Conservation (phyloP, 129 eudicot genomes). For the Tagetes erecta region DNA sequence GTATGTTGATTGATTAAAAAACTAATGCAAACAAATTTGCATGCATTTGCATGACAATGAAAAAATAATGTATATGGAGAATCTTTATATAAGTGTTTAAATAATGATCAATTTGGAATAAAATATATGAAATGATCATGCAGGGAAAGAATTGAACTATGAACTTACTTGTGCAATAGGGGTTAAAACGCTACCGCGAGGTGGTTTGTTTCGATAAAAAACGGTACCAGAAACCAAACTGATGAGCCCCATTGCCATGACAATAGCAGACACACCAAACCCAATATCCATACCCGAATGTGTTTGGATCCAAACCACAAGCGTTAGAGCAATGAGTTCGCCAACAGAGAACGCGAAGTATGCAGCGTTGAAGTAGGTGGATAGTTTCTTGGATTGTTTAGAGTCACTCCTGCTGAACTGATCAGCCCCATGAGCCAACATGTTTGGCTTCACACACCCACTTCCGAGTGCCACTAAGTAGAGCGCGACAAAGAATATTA, state of each 20-base stretch:
- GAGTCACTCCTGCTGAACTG: conserved; percentile 61
- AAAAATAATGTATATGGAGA: conserved; percentile 32
- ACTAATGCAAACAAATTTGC: conserved; percentile 44
- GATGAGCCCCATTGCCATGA: conserved; percentile 81
- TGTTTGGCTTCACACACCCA: conserved; percentile 88
- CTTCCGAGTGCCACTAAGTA: conserved; percentile 90
- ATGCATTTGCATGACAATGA: conserved; percentile 47
- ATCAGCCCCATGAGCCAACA: conserved; percentile 92
- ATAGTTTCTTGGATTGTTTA: conserved; percentile 78
- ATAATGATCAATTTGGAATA: conserved; percentile 28
- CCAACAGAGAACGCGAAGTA: conserved; percentile 93
- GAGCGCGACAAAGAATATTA: conserved; percentile 74
- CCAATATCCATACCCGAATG: conserved; percentile 98
- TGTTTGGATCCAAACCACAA: conserved; percentile 89
- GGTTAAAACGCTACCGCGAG: conserved; percentile 71
- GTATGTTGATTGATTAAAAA: too few relatives aligned
- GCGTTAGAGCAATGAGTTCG: conserved; percentile 80
- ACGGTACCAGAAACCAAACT: conserved; percentile 70
- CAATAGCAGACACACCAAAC: conserved; percentile 90
- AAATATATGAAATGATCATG: conserved; percentile 29
- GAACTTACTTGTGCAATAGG: conserved; percentile 77
- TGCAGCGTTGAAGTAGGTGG: conserved; percentile 92
- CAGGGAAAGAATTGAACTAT: neutral
- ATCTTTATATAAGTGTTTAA: conserved; percentile 19
- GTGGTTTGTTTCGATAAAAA: conserved; percentile 78